A percentile compares a stretch with the other conserved stretches of the same genome.
Conservation (phyloP, 768 basidiomycete species). For the Cyclocybe cylindracea region DNA sequence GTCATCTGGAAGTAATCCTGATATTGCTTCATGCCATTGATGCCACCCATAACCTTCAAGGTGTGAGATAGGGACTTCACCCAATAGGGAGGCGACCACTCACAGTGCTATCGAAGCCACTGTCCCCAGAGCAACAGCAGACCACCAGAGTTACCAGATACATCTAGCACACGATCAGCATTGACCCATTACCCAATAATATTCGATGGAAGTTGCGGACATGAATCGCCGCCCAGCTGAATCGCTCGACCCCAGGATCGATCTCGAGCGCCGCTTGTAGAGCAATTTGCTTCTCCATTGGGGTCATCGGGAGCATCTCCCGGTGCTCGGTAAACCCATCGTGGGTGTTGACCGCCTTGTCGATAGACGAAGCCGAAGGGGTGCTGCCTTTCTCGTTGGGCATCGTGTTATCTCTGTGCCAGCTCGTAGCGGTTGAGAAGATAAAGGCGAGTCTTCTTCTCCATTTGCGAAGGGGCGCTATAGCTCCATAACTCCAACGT, state of each 20-base stretch:
- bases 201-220: constrained; percentile 17
- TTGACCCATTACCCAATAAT: not conserved
- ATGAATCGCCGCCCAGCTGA: constrained; percentile 38
- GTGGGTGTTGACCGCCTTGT: constrained; percentile 20
- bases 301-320: constrained; percentile 25
- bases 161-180: constrained; percentile 26
- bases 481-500: not conserved
- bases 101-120: constrained; percentile 56
- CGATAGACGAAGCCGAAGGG: constrained; percentile 19
- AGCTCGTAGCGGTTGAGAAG: not conserved
- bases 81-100: constrained; percentile 9
- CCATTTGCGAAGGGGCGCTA: not conserved
- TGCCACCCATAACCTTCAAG: constrained; percentile 49
- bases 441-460: not conserved
- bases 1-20: constrained; percentile 48
- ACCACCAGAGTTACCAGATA: constrained; percentile 48
- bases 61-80: not conserved
- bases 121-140: constrained; percentile 52
- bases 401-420: too few relatives aligned
- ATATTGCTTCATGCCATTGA: constrained; percentile 52
- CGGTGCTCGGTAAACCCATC: constrained; percentile 6
- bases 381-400: not conserved
- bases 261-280: constrained; percentile 39
- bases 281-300: constrained; percentile 39
- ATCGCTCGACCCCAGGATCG: constrained; percentile 42